Evolutionary conservation across 1,139 yeast genomes (phyloP).

Genomic region (Zhuliangozyma blackwelliae): DNA sequence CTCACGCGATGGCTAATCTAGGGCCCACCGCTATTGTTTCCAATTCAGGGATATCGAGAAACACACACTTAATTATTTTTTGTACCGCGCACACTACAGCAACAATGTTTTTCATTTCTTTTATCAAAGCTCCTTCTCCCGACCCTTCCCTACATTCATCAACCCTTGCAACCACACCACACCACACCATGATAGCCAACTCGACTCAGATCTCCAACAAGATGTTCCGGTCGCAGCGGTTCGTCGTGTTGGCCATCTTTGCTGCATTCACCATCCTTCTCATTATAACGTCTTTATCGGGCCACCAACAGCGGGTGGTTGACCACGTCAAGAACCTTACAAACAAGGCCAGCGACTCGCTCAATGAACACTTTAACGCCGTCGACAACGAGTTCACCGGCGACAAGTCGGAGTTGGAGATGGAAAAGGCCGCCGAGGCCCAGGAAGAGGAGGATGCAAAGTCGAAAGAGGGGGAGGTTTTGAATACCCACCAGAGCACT

Average conservation of each 20-base stretch:
- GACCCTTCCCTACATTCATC: no score
- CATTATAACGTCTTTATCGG: slow-evolving; percentile 18
- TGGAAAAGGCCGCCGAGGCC: slow-evolving; percentile 11
- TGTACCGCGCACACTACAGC: no score
- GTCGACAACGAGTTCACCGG: slow-evolving; percentile 2
- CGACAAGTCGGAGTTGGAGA: slow-evolving; percentile 4
- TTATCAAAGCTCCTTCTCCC: no score
- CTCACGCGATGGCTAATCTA: no score
- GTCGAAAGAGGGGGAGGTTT: background rate
- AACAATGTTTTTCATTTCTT: no score
- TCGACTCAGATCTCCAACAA: slow-evolving; percentile 27
- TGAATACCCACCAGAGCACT: no score
- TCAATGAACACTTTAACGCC: slow-evolving; percentile 9
- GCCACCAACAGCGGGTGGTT: slow-evolving; percentile 16
- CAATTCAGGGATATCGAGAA: no score
- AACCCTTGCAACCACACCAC: background rate
- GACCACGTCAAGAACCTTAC: slow-evolving; percentile 12
- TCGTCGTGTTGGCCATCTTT: slow-evolving; percentile 18
- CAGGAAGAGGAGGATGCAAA: slow-evolving; percentile 3
- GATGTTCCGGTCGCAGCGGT: slow-evolving; percentile 27
- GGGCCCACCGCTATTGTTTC: no score
- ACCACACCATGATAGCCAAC: slow-evolving; percentile 20
- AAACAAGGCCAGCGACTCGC: slow-evolving; percentile 14
- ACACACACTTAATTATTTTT: no score
- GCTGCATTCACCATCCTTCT: slow-evolving; percentile 21